A percentile compares a stretch with the other conserved stretches of the same genome.
These are phyloP conservation scores for Beauveria caledonica DNA, from an alignment of 2,329 filamentous ascomycete genomes.

Conservation along the genomic window DNA sequence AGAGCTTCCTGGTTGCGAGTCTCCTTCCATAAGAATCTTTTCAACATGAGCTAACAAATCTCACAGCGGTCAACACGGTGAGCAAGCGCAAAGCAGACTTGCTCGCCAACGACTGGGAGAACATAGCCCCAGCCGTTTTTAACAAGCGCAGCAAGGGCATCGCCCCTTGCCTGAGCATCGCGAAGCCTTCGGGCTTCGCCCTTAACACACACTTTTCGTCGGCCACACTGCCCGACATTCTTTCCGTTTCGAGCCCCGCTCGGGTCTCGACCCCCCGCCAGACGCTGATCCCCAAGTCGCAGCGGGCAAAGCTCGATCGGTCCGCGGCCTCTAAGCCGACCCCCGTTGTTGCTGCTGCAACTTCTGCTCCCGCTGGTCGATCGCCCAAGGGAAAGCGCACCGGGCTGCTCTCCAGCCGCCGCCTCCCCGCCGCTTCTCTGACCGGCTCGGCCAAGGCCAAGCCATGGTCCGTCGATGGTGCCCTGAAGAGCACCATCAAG, in stretches of 20 bases:
- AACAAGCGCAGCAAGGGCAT: slow-evolving; percentile 51
- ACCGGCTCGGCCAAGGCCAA: slow-evolving; percentile 37
- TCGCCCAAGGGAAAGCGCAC: slow-evolving; percentile 64
- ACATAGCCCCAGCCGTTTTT: slow-evolving; percentile 49
- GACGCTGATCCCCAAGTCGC: slow-evolving; percentile 46
- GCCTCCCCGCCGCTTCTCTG: slow-evolving; percentile 55
- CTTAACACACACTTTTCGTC: slow-evolving; percentile 28
- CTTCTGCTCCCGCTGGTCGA: slow-evolving; percentile 63
- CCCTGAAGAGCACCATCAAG: slow-evolving; percentile 67
- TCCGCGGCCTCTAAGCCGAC: slow-evolving; percentile 38
- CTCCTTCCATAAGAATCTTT: not conserved
- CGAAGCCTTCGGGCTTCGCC: slow-evolving; percentile 41
- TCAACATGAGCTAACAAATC: slow-evolving; percentile 2
- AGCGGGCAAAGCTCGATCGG: slow-evolving; percentile 35
- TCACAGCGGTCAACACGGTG: slow-evolving; percentile 33
- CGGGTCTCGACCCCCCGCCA: slow-evolving; percentile 31
- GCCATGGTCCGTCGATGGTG: slow-evolving; percentile 79
- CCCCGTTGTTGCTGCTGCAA: slow-evolving; percentile 31
- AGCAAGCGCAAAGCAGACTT: slow-evolving; percentile 51
- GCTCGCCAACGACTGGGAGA: slow-evolving; percentile 47
- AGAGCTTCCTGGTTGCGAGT: not conserved
- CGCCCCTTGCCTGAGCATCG: slow-evolving; percentile 34
- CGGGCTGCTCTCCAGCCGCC: slow-evolving; percentile 59
- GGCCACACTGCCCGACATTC: slow-evolving; percentile 18
- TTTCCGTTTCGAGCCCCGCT: slow-evolving; percentile 24